Base-by-base conservation (phyloP, 495 filamentous ascomycete species). In the Aspergillus bertholletiae region DNA sequence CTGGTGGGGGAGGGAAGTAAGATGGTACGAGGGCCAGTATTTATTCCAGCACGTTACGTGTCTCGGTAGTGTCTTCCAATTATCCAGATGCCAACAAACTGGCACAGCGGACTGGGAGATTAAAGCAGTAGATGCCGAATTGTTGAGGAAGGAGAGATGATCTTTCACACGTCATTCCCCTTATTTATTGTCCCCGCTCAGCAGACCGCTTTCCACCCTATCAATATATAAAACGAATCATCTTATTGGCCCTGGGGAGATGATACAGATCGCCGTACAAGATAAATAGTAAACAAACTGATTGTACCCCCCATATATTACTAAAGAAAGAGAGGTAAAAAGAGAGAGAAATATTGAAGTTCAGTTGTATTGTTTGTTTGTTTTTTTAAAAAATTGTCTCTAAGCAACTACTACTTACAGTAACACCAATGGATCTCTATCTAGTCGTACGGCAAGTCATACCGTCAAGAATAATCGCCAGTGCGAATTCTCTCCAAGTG, bases 111-210 rank as follows among this genome's bases (percentile, higher is more conserved):
- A 44, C 20, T 18, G 46, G n/a, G 46, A 41, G 53, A 44, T 46
- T 45, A 40, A 43, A 18, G 15, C 22, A 34, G 23, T 55, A 23
- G 18, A 32, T 30, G 34, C 26, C 18, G 50, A 37, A 50, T 55
- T 53, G 44, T 40, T 41, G 46, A 37, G 35, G 41, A n/a, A 47
- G 46, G 34, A 50, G 37, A 43, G 27, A 47, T 9, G 23, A 46
- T 54, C 43, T 41, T 21, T 57, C 57, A 66, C 66, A 74, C 70
- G 70, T 74, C 70, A 74, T 74, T 71, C 68, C 59, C 68, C 60
- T 60, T 61, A 32, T 23, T 21, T n/a, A 32, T 30, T 26, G 7
- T 49, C 39, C 18, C 39, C 17, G 18, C 1, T 18, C 39, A 8
- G 8, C 39, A 43, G 39, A 43, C 39, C 39, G 39, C 39, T 12